Percentiles rank a stretch among this genome's conserved stretches.
Evolutionary conservation across 2,329 filamentous ascomycete species (phyloP).

Genomic region (Pyricularia grisea): DNA sequence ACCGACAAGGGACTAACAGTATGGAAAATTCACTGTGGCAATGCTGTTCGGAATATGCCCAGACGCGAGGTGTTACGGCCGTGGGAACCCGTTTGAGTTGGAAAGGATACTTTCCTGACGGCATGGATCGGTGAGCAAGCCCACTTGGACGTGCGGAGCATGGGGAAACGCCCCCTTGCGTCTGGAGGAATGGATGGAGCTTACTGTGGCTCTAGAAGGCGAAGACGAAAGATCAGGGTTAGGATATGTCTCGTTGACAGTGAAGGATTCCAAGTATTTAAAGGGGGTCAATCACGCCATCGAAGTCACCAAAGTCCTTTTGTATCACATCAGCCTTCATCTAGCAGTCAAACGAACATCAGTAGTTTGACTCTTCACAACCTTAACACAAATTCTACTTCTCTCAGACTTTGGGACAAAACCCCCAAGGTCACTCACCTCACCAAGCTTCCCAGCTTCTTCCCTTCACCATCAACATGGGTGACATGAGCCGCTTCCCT

Average conservation of each 20-base stretch:
- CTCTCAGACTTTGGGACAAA: neutral
- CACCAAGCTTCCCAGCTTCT: neutral
- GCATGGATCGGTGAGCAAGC: neutral
- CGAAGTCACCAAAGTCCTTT: neutral
- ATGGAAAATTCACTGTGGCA: neutral
- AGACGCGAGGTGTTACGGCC: neutral
- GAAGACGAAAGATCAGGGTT: neutral
- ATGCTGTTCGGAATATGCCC: neutral
- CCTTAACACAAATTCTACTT: neutral
- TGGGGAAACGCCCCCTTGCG: neutral
- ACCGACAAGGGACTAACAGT: neutral
- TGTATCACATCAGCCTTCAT: neutral
- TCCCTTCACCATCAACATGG: slow-evolving; percentile 6
- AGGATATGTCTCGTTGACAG: neutral
- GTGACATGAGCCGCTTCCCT: slow-evolving; percentile 8
- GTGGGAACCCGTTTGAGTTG: neutral
- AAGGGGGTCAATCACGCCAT: neutral
- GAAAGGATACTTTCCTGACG: neutral
- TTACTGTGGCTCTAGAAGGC: neutral
- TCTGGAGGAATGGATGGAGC: neutral
- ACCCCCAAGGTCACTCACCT: neutral
- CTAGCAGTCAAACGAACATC: neutral
- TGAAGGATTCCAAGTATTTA: neutral
- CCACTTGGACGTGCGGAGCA: neutral
- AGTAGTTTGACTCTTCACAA: neutral